These are phyloP conservation scores for Emmonsiellopsis sp. DNA, from an alignment of 2,329 filamentous ascomycete species.

Conservation along the genomic window DNA sequence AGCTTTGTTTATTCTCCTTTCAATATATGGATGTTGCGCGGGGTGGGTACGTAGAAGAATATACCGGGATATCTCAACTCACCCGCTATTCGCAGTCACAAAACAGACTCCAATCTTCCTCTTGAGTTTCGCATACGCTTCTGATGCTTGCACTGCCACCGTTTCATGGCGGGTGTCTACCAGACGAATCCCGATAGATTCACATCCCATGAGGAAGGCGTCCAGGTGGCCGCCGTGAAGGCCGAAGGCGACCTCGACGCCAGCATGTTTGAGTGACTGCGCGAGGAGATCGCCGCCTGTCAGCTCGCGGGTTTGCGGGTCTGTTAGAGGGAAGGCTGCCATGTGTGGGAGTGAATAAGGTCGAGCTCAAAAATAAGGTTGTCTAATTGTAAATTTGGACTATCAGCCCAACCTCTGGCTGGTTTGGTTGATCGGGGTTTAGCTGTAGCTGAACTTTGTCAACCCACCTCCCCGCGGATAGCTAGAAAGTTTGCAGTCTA, in stretches of 20 bases:
- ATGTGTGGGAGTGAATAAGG: slow-evolving; percentile 1
- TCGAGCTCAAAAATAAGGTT: too few species aligned
- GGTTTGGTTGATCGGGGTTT: too few species aligned
- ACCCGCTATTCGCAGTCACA: slow-evolving; percentile 41
- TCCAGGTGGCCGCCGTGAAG: slow-evolving; percentile 41
- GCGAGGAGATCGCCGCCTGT: slow-evolving; percentile 38
- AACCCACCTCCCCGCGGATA: too few species aligned
- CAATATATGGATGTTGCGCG: background rate
- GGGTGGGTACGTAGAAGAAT: background rate
- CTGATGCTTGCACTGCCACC: slow-evolving; percentile 39
- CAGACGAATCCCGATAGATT: slow-evolving; percentile 30
- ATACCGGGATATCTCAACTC: slow-evolving; percentile 7
- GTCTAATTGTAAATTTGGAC: too few species aligned
- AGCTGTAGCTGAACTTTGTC: too few species aligned
- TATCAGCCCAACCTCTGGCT: too few species aligned
- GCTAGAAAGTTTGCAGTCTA: too few species aligned
- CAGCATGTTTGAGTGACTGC: slow-evolving; percentile 34
- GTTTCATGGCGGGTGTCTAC: slow-evolving; percentile 41
- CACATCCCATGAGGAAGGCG: slow-evolving; percentile 38
- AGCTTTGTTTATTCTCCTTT: slow-evolving; percentile 19
- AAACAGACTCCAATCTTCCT: slow-evolving; percentile 38
- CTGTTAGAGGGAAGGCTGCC: slow-evolving; percentile 11
- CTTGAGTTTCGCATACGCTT: slow-evolving; percentile 37
- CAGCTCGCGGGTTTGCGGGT: slow-evolving; percentile 30
- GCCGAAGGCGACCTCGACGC: slow-evolving; percentile 37